Percentiles rank a stretch among this genome's conserved stretches.
These are phyloP conservation scores for Poa annua DNA, from an alignment of 176 grass and related monocot species.

Conservation along the genomic window DNA sequence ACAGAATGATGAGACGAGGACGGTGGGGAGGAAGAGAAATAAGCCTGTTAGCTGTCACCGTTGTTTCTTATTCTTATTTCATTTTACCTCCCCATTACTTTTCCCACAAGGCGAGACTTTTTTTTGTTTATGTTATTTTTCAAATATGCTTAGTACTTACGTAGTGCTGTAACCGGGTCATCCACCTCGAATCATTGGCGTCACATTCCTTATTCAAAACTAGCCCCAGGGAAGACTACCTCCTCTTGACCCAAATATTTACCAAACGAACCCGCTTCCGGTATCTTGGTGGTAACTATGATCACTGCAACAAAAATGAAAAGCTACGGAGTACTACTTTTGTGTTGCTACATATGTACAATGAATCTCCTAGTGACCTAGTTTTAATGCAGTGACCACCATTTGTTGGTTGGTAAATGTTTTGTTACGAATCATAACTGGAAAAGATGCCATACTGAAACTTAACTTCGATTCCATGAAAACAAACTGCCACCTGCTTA, in stretches of 20 bases:
- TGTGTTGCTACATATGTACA: background rate
- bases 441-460: background rate
- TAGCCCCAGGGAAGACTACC: background rate
- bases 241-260: slow-evolving; percentile 1
- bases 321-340: background rate
- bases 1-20: background rate
- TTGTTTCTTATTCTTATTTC: slow-evolving; percentile 8
- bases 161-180: background rate
- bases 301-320: background rate
- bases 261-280: background rate
- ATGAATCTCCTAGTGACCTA: background rate
- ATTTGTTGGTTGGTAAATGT: slow-evolving; percentile 28
- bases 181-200: background rate
- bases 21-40: background rate
- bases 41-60: background rate
- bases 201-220: background rate
- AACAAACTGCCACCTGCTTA: slow-evolving; percentile 18
- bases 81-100: background rate
- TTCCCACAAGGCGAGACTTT: background rate
- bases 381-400: background rate
- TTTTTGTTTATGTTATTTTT: background rate
- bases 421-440: background rate
- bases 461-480: background rate
- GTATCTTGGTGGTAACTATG: slow-evolving; percentile 15
- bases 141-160: no score